Percentiles rank a stretch among this genome's conserved stretches.
Evolutionary conservation across 805 yeast species (phyloP).

Genomic region (Candida hungchunana): DNA sequence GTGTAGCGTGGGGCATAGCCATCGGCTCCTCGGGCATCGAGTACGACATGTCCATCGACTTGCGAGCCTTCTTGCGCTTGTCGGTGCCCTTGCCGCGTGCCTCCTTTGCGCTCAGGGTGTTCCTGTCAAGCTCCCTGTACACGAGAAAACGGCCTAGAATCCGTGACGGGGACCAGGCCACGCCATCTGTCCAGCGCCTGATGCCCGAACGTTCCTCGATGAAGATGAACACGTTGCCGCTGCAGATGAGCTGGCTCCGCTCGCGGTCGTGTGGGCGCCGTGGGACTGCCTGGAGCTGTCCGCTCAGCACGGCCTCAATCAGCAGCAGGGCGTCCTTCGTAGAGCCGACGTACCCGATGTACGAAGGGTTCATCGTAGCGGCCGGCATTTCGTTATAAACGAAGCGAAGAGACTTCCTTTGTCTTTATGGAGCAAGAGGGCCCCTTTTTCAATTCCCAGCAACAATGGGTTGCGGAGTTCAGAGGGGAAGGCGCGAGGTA

Average conservation of each 20-base stretch:
- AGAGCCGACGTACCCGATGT: slow-evolving; percentile 61
- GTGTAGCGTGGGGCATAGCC: too few species aligned
- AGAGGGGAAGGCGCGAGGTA: too few species aligned
- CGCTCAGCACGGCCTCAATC: slow-evolving; percentile 72
- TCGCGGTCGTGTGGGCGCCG: slow-evolving; percentile 84
- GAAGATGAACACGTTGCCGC: slow-evolving; percentile 83
- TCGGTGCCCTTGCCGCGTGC: slow-evolving; percentile 6
- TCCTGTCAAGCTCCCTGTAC: slow-evolving; percentile 63
- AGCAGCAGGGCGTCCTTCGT: slow-evolving; percentile 80
- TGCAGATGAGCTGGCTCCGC: slow-evolving; percentile 55
- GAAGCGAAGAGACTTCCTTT: too few species aligned
- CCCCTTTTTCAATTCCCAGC: too few species aligned
- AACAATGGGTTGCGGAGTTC: too few species aligned
- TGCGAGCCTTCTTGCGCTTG: slow-evolving; percentile 8
- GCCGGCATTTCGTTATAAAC: too few species aligned
- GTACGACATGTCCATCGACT: too few species aligned
- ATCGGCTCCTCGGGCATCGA: too few species aligned
- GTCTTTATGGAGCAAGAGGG: too few species aligned
- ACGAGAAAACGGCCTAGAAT: slow-evolving; percentile 81
- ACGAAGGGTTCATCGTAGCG: slow-evolving; percentile 21
- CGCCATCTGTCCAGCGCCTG: slow-evolving; percentile 96
- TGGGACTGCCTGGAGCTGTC: slow-evolving; percentile 55
- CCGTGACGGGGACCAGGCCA: slow-evolving; percentile 89
- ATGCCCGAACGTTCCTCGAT: slow-evolving; percentile 79
- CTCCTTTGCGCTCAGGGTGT: slow-evolving; percentile 27